phyloP scores from a whole-genome alignment of 2,329 filamentous ascomycete species.

The Paradendryphiella salina region DNA sequence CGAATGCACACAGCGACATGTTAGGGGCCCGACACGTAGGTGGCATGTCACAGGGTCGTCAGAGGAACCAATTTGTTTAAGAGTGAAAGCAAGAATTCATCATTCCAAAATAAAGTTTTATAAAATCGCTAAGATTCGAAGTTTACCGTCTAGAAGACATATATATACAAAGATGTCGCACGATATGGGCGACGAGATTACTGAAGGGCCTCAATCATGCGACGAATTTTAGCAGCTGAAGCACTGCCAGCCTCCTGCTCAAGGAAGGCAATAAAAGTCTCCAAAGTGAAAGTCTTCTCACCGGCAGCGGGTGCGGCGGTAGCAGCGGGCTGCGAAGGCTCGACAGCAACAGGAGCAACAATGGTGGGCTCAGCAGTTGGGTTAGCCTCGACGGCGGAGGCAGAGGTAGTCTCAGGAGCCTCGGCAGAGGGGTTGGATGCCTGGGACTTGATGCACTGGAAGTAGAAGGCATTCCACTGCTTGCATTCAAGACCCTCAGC shows the following conservation, averaged over 20 bases:
- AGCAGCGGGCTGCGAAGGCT: conserved; percentile 13
- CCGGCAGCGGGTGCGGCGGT: conserved; percentile 4
- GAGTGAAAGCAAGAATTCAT: conserved; percentile 1
- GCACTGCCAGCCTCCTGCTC: conserved; percentile 16
- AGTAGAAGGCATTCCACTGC: conserved; percentile 51
- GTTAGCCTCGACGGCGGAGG: neutral
- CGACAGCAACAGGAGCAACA: conserved; percentile 5
- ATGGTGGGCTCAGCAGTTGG: conserved; percentile 9
- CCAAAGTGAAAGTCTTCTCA: conserved; percentile 25
- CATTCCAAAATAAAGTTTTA: neutral
- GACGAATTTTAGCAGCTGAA: conserved; percentile 19
- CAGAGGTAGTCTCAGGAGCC: conserved; percentile 9
- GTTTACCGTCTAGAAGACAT: conserved; percentile 10
- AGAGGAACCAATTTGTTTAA: neutral
- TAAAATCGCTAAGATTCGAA: conserved; percentile 18
- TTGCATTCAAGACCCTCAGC: conserved; percentile 48
- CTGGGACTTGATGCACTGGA: conserved; percentile 46
- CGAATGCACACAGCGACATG: too few relatives aligned
- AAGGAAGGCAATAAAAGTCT: conserved; percentile 23
- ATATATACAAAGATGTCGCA: conserved; percentile 8
- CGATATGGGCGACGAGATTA: neutral
- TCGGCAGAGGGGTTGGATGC: conserved; percentile 16
- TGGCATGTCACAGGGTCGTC: neutral
- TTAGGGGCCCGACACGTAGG: too few relatives aligned
- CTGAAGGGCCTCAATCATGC: conserved; percentile 22